Base-by-base conservation (phyloP, 192 early-diverging fungal species). In the Coemansia pectinata region DNA sequence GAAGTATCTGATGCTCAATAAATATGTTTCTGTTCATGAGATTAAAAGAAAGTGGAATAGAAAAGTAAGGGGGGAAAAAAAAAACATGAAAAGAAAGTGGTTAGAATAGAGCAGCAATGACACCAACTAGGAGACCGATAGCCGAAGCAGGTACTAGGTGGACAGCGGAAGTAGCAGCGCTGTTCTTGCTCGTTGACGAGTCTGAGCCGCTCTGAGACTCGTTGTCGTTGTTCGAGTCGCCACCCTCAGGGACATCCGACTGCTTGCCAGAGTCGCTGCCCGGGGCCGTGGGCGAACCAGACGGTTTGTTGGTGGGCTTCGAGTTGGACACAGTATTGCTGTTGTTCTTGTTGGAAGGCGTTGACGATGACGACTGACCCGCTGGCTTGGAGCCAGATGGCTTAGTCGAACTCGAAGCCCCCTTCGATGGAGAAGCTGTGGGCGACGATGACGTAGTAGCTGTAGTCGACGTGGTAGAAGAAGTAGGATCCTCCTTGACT, bases 1-100 rank as follows among this genome's bases (percentile, higher is more conserved):
- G 96, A 98, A 65, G 77, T 91, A 19, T 84, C 87, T 42, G 65
- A 64, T 67, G 61, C 61, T 15, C 25, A 33, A 15, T 58, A 58
- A 34, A 42, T 12, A 36, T 36, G 34, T 36, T 36, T 52, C 50
- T 52, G 50, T 52, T 52, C 50, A 52, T 52, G 50, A 52, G 11
- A 39, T 55, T 29, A 55, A 11, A 25, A 17, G 15, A 12, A 5
- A 36, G 10, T 41, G 60, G 21, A 6, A 25, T 27, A 36, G 34
- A 36, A 36, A 8, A 34, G 33, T 36, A 27, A 27, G 27, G 11
- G 21, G 21, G 21, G 21, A 21, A 21, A 1, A 9, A 1, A 9
- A 52, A 52, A 27, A 12, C 50, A 52, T 47, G 23, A 52, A 52
- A 4, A 17, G 34, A 36, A 36, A 36, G 7, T 8, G 33, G 21